Evolutionary conservation across 2,329 filamentous ascomycete genomes (phyloP).

Genomic region (Metarhizium album): DNA sequence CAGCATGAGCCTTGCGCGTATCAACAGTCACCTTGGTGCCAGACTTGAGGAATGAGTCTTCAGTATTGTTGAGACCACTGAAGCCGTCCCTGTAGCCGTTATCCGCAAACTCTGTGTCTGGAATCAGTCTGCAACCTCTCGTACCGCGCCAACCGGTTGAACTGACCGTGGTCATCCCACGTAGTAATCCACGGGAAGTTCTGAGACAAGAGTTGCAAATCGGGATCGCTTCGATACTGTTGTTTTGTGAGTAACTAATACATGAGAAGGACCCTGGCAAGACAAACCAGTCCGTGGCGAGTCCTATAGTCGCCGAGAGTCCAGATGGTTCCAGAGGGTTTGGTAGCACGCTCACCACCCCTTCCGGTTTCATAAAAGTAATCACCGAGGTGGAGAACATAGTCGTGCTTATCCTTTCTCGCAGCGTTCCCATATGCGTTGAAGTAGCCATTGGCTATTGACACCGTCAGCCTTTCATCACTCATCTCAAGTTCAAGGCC

Average conservation of each 20-base stretch:
- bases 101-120: conserved; percentile 39
- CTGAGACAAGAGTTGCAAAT: conserved; percentile 29
- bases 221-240: conserved; percentile 29
- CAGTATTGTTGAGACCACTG: conserved; percentile 52
- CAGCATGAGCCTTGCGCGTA: conserved; percentile 62
- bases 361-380: conserved; percentile 51
- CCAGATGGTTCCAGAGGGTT: conserved; percentile 19
- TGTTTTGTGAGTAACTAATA: background rate
- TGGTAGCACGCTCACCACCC: conserved; percentile 18
- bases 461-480: background rate
- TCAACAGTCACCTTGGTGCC: conserved; percentile 51
- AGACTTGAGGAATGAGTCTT: conserved; percentile 50
- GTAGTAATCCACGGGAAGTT: conserved; percentile 34
- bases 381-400: conserved; percentile 48
- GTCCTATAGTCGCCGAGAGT: conserved; percentile 32
- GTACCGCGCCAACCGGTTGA: background rate
- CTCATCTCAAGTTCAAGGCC: no score
- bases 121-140: background rate
- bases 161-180: conserved; percentile 37
- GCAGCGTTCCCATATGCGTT: conserved; percentile 49
- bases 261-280: background rate
- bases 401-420: conserved; percentile 49
- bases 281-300: conserved; percentile 23
- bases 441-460: conserved; percentile 36
- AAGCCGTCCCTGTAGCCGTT: conserved; percentile 56